Evolutionary conservation across 2,329 filamentous ascomycete genomes (phyloP).

Genomic region (Cladosporium sp.): DNA sequence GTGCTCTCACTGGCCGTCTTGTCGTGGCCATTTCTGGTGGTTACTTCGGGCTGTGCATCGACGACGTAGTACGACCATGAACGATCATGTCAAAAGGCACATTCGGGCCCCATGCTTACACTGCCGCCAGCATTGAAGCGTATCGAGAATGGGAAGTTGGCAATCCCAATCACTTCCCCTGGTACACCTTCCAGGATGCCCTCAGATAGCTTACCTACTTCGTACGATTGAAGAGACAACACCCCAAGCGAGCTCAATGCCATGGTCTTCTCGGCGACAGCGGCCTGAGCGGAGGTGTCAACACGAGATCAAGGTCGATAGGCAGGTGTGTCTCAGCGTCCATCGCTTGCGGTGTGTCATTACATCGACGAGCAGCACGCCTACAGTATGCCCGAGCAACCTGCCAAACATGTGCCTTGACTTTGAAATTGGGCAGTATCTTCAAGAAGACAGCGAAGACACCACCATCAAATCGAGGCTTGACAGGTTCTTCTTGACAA

Average conservation of each 20-base stretch:
- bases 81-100: neutral
- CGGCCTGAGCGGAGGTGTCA: neutral
- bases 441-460: neutral
- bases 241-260: neutral
- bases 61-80: neutral
- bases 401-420: neutral
- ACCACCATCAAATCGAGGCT: fast-evolving
- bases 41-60: neutral
- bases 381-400: neutral
- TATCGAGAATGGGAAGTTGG: neutral
- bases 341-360: neutral
- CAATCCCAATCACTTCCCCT: neutral
- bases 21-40: neutral
- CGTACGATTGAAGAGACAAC: neutral
- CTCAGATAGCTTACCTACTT: neutral
- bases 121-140: neutral
- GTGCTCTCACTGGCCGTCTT: neutral
- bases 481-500: neutral
- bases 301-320: neutral
- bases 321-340: neutral
- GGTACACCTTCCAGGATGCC: neutral
- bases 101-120: neutral
- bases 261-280: neutral
- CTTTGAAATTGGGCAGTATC: neutral
- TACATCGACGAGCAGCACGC: neutral